Evolutionary conservation across 2,329 filamentous ascomycete genomes (phyloP).

Genomic region (Monilinia vaccinii-corymbosi): DNA sequence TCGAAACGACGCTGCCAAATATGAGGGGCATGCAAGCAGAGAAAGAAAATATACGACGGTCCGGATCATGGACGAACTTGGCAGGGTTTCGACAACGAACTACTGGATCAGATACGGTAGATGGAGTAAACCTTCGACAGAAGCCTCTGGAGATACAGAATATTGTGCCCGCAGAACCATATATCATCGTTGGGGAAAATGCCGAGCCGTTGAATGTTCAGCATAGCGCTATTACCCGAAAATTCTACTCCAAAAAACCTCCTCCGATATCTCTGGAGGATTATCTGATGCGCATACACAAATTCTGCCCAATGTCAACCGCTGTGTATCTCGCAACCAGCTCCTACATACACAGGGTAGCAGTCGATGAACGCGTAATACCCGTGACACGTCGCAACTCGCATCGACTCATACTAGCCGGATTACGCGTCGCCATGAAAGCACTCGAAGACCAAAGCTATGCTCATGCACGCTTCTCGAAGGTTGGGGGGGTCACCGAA

Average conservation of each 20-base stretch:
- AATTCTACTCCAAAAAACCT: constrained; percentile 84
- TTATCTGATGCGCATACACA: constrained; percentile 79
- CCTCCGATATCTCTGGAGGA: constrained; percentile 76
- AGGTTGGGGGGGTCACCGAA: constrained; percentile 80
- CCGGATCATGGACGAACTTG: constrained; percentile 41
- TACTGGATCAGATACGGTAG: constrained; percentile 34
- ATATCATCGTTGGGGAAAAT: constrained; percentile 57
- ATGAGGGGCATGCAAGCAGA: constrained; percentile 55
- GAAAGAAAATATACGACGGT: constrained; percentile 50
- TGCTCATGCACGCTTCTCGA: constrained; percentile 72
- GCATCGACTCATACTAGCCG: constrained; percentile 77
- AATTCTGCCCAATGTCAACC: constrained; percentile 87
- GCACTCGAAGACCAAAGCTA: constrained; percentile 89
- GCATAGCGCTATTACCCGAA: constrained; percentile 76
- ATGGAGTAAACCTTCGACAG: constrained; percentile 44
- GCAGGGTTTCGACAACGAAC: constrained; percentile 26
- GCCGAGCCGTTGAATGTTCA: constrained; percentile 68
- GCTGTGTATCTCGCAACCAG: constrained; percentile 88
- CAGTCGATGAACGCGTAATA: constrained; percentile 67
- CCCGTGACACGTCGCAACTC: constrained; percentile 76
- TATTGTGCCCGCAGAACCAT: constrained; percentile 33
- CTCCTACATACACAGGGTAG: constrained; percentile 76
- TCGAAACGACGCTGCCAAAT: constrained; percentile 52
- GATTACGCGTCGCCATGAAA: constrained; percentile 83
- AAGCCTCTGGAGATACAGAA: constrained; percentile 22